These are phyloP conservation scores for Proliferodiscus dingleyae DNA, from an alignment of 2,329 filamentous ascomycete species.

Conservation along the genomic window DNA sequence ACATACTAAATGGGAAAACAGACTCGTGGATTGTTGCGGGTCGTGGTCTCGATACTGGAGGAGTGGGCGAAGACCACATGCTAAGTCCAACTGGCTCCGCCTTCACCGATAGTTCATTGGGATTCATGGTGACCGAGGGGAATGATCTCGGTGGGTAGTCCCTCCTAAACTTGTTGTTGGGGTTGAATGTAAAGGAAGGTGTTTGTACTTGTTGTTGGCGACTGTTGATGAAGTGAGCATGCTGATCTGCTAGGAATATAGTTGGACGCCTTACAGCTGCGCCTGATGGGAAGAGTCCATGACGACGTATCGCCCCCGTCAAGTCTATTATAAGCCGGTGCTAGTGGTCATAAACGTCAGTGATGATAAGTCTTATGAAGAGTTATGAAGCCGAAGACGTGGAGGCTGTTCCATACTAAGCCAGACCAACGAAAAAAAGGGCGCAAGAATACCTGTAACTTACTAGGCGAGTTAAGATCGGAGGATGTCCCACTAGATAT, in stretches of 20 bases:
- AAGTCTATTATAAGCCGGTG: slow-evolving; percentile 21
- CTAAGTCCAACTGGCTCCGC: slow-evolving; percentile 44
- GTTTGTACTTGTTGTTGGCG: slow-evolving; percentile 46
- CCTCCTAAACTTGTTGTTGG: slow-evolving; percentile 44
- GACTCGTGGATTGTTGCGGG: slow-evolving; percentile 56
- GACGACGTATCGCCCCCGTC: slow-evolving; percentile 31
- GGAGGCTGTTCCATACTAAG: slow-evolving; percentile 16
- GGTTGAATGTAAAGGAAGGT: slow-evolving; percentile 46
- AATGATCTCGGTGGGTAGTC: slow-evolving; percentile 41
- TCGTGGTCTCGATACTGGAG: slow-evolving; percentile 43
- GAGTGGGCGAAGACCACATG: slow-evolving; percentile 53
- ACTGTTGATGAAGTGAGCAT: slow-evolving; percentile 39
- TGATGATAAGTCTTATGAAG: slow-evolving; percentile 20
- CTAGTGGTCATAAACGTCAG: slow-evolving; percentile 31
- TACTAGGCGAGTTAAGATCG: slow-evolving; percentile 30
- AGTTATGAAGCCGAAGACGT: slow-evolving; percentile 17
- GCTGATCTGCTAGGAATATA: slow-evolving; percentile 22
- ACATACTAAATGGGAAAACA: slow-evolving; percentile 54
- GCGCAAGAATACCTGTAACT: slow-evolving; percentile 16
- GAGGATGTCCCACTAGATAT: slow-evolving; percentile 31
- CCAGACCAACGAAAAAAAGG: slow-evolving; percentile 13
- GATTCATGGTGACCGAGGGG: slow-evolving; percentile 46
- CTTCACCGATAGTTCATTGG: slow-evolving; percentile 44
- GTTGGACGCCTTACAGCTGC: slow-evolving; percentile 44
- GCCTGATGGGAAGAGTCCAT: slow-evolving; percentile 47